phyloP scores from a whole-genome alignment of 805 yeast species.

The Cyberlindnera mrakii region DNA sequence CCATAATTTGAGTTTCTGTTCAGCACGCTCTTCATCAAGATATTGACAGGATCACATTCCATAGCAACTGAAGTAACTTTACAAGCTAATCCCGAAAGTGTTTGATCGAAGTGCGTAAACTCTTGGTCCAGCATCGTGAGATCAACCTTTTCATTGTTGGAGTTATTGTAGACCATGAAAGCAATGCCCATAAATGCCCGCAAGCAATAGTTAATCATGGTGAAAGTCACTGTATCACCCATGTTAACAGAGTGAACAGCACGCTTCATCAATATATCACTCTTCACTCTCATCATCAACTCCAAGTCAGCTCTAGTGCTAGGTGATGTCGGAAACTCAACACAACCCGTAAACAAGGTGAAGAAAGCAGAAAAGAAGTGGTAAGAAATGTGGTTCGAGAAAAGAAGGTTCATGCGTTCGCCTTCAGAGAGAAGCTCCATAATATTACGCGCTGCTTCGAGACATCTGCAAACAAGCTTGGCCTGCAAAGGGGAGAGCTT shows the following conservation, averaged over 20 bases:
- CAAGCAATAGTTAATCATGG: constrained; percentile 9
- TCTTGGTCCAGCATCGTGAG: constrained; percentile 1
- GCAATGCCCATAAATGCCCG: constrained; percentile 19
- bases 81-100: not conserved
- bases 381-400: constrained; percentile 12
- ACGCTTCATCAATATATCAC: constrained; percentile 3
- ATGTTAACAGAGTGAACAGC: not conserved
- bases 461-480: constrained; percentile 13
- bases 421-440: constrained; percentile 6
- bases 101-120: constrained; percentile 2
- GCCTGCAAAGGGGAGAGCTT: constrained; percentile 11
- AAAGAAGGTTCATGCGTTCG: constrained; percentile 4
- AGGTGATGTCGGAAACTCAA: constrained; percentile 17
- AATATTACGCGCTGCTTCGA: constrained; percentile 17
- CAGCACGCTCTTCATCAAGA: too few relatives aligned
- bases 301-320: constrained; percentile 11
- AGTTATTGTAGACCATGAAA: constrained; percentile 15
- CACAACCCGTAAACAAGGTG: constrained; percentile 17
- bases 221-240: constrained; percentile 6
- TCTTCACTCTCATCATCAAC: constrained; percentile 6
- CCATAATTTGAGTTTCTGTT: too few relatives aligned
- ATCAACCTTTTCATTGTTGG: constrained; percentile 3
- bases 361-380: constrained; percentile 22
- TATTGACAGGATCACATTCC: too few relatives aligned
- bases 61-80: too few relatives aligned